Conservation (phyloP, 768 basidiomycete species). For the Boletellus ananas region DNA sequence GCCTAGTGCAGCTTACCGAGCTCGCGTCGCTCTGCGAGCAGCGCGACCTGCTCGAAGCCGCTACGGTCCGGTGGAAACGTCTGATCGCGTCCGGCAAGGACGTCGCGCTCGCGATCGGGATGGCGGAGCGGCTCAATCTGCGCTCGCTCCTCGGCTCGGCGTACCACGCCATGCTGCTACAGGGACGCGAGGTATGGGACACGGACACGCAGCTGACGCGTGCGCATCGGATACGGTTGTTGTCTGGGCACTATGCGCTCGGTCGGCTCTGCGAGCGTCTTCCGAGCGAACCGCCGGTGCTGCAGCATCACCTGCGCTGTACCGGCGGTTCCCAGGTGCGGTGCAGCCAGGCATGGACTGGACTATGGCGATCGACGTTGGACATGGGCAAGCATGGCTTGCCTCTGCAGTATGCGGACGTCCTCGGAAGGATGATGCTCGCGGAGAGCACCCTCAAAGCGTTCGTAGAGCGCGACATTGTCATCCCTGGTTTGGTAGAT, state of each 20-base stretch:
- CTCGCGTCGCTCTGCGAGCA: constrained; percentile 50
- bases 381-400: constrained; percentile 38
- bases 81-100: constrained; percentile 44
- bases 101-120: constrained; percentile 41
- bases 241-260: constrained; percentile 52
- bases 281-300: constrained; percentile 38
- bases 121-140: constrained; percentile 47
- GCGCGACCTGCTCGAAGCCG: constrained; percentile 39
- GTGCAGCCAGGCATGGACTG: constrained; percentile 44
- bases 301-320: constrained; percentile 43
- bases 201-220: constrained; percentile 42
- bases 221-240: constrained; percentile 47
- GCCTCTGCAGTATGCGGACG: constrained; percentile 42
- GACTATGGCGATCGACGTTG: constrained; percentile 43
- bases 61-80: constrained; percentile 44
- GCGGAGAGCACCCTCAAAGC: constrained; percentile 47
- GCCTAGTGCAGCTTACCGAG: constrained; percentile 48
- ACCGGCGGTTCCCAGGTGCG: constrained; percentile 34
- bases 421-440: constrained; percentile 44
- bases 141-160: constrained; percentile 45
- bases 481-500: constrained; percentile 37
- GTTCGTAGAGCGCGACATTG: constrained; percentile 41
- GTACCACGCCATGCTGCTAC: constrained; percentile 50
- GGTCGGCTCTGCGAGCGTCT: constrained; percentile 43
- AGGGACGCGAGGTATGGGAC: constrained; percentile 48